A percentile compares a stretch with the other conserved stretches of the same genome.
phyloP scores from a whole-genome alignment of 345 rosid genomes.

The Turritis glabra region DNA sequence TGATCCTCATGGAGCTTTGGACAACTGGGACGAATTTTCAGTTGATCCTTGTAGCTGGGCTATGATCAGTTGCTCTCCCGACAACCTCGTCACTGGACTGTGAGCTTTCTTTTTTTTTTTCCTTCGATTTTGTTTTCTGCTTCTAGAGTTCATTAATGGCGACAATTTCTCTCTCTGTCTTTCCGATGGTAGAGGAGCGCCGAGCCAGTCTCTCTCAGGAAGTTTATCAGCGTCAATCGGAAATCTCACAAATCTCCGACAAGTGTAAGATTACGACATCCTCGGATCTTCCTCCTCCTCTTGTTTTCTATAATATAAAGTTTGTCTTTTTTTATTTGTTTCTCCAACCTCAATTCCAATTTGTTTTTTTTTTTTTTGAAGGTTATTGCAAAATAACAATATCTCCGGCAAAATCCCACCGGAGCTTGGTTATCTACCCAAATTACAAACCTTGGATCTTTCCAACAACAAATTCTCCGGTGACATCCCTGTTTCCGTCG shows the following conservation, averaged over 20 bases:
- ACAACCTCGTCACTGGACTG: slow-evolving; percentile 83
- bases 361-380: slow-evolving; percentile 25
- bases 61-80: slow-evolving; percentile 86
- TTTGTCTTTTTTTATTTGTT: slow-evolving; percentile 8
- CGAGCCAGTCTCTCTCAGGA: slow-evolving; percentile 90
- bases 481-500: slow-evolving; percentile 57
- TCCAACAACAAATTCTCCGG: slow-evolving; percentile 73
- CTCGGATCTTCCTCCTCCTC: slow-evolving; percentile 27
- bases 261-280: slow-evolving; percentile 63
- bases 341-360: not conserved
- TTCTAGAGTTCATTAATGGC: slow-evolving; percentile 29
- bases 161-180: slow-evolving; percentile 1
- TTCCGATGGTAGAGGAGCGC: slow-evolving; percentile 66
- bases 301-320: not conserved
- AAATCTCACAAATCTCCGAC: slow-evolving; percentile 90
- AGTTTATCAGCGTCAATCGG: slow-evolving; percentile 59
- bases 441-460: slow-evolving; percentile 82
- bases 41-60: slow-evolving; percentile 99
- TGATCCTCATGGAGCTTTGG: slow-evolving; percentile 83
- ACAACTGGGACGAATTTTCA: slow-evolving; percentile 91
- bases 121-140: not conserved
- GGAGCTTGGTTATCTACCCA: slow-evolving; percentile 67
- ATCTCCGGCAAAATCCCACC: slow-evolving; percentile 77
- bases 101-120: slow-evolving; percentile 14
- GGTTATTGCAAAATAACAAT: slow-evolving; percentile 85